Evolutionary conservation across 1,139 yeast species (phyloP).

Genomic region (Hansenula lynferdii): DNA sequence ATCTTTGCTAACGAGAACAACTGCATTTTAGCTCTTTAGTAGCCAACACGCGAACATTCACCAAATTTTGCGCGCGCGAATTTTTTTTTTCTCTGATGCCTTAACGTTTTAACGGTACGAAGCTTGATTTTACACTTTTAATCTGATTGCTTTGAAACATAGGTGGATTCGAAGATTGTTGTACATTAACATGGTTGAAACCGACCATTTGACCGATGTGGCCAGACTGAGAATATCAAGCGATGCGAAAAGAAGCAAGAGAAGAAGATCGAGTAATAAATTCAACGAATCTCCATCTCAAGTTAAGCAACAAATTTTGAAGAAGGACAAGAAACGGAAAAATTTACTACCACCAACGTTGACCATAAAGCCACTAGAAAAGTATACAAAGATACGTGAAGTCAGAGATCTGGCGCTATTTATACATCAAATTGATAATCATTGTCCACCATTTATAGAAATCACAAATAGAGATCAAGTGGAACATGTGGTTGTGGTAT

Average conservation of each 20-base stretch:
- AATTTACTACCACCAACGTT: conserved; percentile 26
- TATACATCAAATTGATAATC: conserved; percentile 33
- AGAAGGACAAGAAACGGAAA: conserved; percentile 37
- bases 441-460: conserved; percentile 35
- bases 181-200: not conserved
- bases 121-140: too few relatives aligned
- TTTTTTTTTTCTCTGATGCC: too few relatives aligned
- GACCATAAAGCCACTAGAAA: conserved; percentile 8
- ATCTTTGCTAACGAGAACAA: too few relatives aligned
- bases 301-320: conserved; percentile 4
- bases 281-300: conserved; percentile 6
- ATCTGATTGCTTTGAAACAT: too few relatives aligned
- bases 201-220: conserved; percentile 2
- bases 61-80: too few relatives aligned
- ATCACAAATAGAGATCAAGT: conserved; percentile 39
- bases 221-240: conserved; percentile 8
- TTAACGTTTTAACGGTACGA: too few relatives aligned
- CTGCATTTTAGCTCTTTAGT: too few relatives aligned
- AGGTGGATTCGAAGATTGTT: too few relatives aligned
- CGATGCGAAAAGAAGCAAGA: conserved; percentile 15
- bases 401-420: conserved; percentile 49
- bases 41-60: too few relatives aligned
- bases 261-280: conserved; percentile 31
- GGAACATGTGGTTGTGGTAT: conserved; percentile 51
- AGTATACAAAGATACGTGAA: conserved; percentile 32